Percentiles rank a stretch among this genome's conserved stretches.
These are phyloP conservation scores for Chaetomium strumarium DNA, from an alignment of 2,329 filamentous ascomycete species.

Conservation along the genomic window DNA sequence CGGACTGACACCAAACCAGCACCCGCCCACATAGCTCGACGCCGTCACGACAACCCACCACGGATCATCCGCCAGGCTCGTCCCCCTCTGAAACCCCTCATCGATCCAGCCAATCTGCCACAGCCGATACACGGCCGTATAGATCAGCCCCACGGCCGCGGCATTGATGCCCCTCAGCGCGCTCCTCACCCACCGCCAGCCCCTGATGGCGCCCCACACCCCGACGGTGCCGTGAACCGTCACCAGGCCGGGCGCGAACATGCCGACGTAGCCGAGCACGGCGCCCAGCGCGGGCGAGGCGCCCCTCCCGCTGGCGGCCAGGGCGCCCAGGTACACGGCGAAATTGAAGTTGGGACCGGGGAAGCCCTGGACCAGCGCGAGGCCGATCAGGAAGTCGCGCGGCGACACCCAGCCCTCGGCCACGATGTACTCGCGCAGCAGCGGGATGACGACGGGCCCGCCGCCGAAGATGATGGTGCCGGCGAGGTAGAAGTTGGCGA, in stretches of 20 bases:
- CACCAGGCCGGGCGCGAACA: conserved; percentile 47
- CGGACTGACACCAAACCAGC: conserved; percentile 42
- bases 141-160: conserved; percentile 55
- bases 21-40: conserved; percentile 37
- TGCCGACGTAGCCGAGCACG: conserved; percentile 45
- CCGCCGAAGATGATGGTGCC: conserved; percentile 64
- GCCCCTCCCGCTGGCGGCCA: conserved; percentile 39
- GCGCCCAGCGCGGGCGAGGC: conserved; percentile 41
- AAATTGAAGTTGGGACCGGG: conserved; percentile 42
- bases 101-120: conserved; percentile 52
- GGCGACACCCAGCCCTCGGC: conserved; percentile 63
- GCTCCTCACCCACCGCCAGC: conserved; percentile 41
- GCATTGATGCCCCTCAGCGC: conserved; percentile 53
- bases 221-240: conserved; percentile 47
- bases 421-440: conserved; percentile 58
- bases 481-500: conserved; percentile 67
- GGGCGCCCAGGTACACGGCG: conserved; percentile 50
- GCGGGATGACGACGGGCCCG: conserved; percentile 59
- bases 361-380: conserved; percentile 66
- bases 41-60: conserved; percentile 60
- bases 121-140: conserved; percentile 60
- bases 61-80: conserved; percentile 50
- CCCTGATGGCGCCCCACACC: conserved; percentile 48
- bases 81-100: conserved; percentile 40
- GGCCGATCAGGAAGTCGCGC: conserved; percentile 65